Evolutionary conservation across 495 filamentous ascomycete species (phyloP).

Genomic region (Poronia punctata): DNA sequence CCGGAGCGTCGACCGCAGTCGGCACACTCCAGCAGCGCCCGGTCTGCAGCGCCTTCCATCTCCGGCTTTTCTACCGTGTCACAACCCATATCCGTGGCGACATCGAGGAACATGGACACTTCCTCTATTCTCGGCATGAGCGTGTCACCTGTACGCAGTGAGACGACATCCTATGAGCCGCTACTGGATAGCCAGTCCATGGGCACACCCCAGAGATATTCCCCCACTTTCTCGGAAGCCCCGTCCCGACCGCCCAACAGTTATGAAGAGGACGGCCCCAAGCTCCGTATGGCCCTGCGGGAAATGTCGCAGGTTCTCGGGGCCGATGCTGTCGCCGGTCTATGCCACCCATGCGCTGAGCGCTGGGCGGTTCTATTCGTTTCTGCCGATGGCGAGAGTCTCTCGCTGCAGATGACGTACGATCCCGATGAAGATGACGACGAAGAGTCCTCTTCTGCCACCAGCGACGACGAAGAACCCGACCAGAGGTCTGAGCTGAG

Average conservation of each 20-base stretch:
- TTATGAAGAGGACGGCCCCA: constrained; percentile 50
- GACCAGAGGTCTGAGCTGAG: constrained; percentile 62
- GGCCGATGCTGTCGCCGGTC: constrained; percentile 50
- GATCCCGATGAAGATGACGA: constrained; percentile 61
- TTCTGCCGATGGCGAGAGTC: constrained; percentile 57
- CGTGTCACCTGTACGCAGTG: constrained; percentile 60
- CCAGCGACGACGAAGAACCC: constrained; percentile 60
- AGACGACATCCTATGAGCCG: constrained; percentile 57
- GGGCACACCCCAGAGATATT: constrained; percentile 35
- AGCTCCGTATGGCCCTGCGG: constrained; percentile 51
- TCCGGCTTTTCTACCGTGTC: constrained; percentile 53
- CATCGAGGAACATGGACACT: constrained; percentile 43
- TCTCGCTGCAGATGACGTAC: constrained; percentile 66
- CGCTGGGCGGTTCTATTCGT: constrained; percentile 72
- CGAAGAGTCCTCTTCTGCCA: constrained; percentile 54
- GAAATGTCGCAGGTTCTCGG: constrained; percentile 60
- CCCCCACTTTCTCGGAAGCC: constrained; percentile 32
- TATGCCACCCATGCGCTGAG: constrained; percentile 66
- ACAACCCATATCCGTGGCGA: constrained; percentile 38
- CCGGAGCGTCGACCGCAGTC: constrained; percentile 55
- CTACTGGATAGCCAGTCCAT: constrained; percentile 46
- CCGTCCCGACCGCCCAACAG: constrained; percentile 29
- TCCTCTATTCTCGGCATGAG: constrained; percentile 61
- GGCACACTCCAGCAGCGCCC: constrained; percentile 43
- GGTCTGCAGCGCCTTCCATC: constrained; percentile 60